Percentiles rank a stretch among this genome's conserved stretches.
phyloP scores from a whole-genome alignment of 345 rosid species.

The Citrus medica region DNA sequence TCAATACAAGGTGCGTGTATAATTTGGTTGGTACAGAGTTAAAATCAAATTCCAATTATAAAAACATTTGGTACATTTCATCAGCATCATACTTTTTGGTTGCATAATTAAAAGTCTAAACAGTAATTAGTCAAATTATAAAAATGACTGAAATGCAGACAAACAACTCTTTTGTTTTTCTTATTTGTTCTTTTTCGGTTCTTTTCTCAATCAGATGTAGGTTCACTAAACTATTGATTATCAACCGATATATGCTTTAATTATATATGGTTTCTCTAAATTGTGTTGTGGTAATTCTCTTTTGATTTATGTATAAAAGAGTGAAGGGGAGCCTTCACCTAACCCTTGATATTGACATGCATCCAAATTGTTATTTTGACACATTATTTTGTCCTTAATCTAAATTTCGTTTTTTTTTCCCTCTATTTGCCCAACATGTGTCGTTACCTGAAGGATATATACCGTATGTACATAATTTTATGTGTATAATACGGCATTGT shows the following conservation, averaged over 20 bases:
- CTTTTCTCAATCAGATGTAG: background rate
- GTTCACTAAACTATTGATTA: background rate
- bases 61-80: background rate
- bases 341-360: constrained; percentile 1
- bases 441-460: too few relatives aligned
- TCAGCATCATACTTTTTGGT: background rate
- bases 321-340: background rate
- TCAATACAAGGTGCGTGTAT: background rate
- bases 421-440: background rate
- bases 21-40: constrained; percentile 8
- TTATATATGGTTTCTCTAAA: background rate
- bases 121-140: background rate
- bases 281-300: background rate
- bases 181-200: background rate
- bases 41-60: background rate
- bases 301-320: background rate
- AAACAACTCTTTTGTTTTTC: background rate
- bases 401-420: background rate
- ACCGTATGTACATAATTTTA: too few relatives aligned
- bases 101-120: background rate
- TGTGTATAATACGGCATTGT: too few relatives aligned
- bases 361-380: background rate
- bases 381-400: background rate
- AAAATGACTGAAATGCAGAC: background rate
- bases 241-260: background rate